These are phyloP conservation scores for Litchi chinensis DNA, from an alignment of 345 rosid genomes.

Conservation along the genomic window DNA sequence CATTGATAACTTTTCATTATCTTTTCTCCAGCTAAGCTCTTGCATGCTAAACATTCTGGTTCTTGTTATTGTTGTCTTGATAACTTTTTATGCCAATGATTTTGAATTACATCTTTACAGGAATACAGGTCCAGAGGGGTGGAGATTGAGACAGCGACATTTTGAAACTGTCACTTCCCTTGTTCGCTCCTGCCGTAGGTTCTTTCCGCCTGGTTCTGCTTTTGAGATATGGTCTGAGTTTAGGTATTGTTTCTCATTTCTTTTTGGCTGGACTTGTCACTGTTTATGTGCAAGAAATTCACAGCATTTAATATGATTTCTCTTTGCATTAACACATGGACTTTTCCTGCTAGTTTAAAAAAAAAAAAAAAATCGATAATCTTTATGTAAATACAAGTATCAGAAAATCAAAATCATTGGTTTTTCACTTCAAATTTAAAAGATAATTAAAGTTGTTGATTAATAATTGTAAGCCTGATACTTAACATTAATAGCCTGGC, in stretches of 20 bases:
- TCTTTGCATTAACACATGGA: not conserved
- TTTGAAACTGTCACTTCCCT: slow-evolving; percentile 87
- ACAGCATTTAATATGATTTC: not conserved
- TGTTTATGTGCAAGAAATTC: not conserved
- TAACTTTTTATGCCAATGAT: not conserved
- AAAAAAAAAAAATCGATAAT: too few relatives aligned
- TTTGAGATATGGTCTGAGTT: slow-evolving; percentile 95
- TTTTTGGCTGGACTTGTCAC: slow-evolving; percentile 1
- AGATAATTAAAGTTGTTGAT: not conserved
- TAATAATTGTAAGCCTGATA: not conserved
- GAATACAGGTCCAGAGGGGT: slow-evolving; percentile 97
- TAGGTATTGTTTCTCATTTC: slow-evolving; percentile 37
- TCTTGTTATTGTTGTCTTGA: too few relatives aligned
- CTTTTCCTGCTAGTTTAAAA: not conserved
- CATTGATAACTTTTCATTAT: too few relatives aligned
- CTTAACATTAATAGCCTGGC: slow-evolving; percentile 7
- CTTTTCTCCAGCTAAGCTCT: not conserved
- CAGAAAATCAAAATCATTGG: not conserved
- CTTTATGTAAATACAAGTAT: not conserved
- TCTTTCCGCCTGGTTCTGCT: slow-evolving; percentile 90
- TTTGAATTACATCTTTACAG: slow-evolving; percentile 39
- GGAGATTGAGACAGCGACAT: slow-evolving; percentile 94
- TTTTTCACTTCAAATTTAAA: not conserved
- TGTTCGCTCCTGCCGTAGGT: slow-evolving; percentile 80
- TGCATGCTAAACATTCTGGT: not conserved